Conservation (phyloP, 148 eudicot species). For the Amaranthus cruentus region DNA sequence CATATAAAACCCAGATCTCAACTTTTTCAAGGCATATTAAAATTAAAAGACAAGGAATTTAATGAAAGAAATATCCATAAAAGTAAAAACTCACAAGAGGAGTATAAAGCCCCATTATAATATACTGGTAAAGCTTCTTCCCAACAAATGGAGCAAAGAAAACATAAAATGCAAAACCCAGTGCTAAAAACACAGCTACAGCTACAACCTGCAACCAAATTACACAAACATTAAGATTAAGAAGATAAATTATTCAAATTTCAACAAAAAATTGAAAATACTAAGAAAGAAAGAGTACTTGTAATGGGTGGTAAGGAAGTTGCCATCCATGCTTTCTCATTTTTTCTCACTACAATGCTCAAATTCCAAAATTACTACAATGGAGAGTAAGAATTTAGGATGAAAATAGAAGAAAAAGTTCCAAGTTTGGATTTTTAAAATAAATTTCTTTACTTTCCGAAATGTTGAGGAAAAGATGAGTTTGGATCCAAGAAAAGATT, state of each 20-base stretch:
- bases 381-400: neutral
- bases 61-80: neutral
- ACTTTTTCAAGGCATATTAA: slow-evolving; percentile 15
- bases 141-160: slow-evolving; percentile 98
- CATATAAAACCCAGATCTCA: slow-evolving; percentile 51
- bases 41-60: neutral
- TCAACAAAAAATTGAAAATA: neutral
- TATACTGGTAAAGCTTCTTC: slow-evolving; percentile 64
- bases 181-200: slow-evolving; percentile 83
- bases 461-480: slow-evolving; percentile 24
- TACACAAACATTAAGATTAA: neutral
- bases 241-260: neutral
- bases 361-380: neutral
- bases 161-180: slow-evolving; percentile 94
- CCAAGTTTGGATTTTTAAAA: neutral
- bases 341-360: slow-evolving; percentile 18
- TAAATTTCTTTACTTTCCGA: slow-evolving; percentile 19
- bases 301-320: slow-evolving; percentile 94
- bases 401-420: neutral
- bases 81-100: slow-evolving; percentile 60
- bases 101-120: slow-evolving; percentile 80
- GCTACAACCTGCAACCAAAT: slow-evolving; percentile 70
- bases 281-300: slow-evolving; percentile 36
- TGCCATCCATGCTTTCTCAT: slow-evolving; percentile 99
- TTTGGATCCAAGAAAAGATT: slow-evolving; percentile 16